A percentile compares a stretch with the other conserved stretches of the same genome.
phyloP scores from a whole-genome alignment of 2,329 filamentous ascomycete species.

The Trichoderma sp. region DNA sequence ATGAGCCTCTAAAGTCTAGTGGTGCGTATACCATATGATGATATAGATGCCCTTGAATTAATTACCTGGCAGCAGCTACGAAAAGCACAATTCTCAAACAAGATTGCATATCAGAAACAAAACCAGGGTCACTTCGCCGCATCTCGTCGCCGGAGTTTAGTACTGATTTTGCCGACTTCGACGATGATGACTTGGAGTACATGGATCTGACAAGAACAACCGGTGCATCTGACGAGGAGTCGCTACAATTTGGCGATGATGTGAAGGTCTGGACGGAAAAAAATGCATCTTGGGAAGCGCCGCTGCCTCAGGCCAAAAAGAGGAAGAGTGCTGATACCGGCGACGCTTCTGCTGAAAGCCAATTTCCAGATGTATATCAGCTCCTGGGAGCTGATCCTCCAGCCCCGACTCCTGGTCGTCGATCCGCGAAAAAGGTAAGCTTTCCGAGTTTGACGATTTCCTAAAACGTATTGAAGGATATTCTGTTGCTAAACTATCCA shows the following conservation, averaged over 20 bases:
- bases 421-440: constrained; percentile 34
- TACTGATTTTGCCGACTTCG: constrained; percentile 44
- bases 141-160: constrained; percentile 33
- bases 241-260: constrained; percentile 44
- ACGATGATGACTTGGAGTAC: constrained; percentile 43
- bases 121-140: constrained; percentile 33
- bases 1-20: constrained; percentile 22
- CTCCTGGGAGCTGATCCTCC: constrained; percentile 49
- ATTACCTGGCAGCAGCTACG: constrained; percentile 3
- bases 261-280: constrained; percentile 51
- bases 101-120: constrained; percentile 36
- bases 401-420: constrained; percentile 41
- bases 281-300: constrained; percentile 45
- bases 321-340: constrained; percentile 56
- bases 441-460: constrained; percentile 30
- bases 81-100: constrained; percentile 34
- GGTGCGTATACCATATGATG: constrained; percentile 5
- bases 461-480: constrained; percentile 31
- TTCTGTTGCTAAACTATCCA: not conserved
- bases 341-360: constrained; percentile 46
- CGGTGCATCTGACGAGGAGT: constrained; percentile 42
- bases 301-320: constrained; percentile 51
- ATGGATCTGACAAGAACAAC: constrained; percentile 49
- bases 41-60: not conserved
- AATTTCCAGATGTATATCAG: constrained; percentile 60